Base-by-base conservation (phyloP, 1,284 basidiomycete species). In the Cutaneotrichosporon mucoides region DNA sequence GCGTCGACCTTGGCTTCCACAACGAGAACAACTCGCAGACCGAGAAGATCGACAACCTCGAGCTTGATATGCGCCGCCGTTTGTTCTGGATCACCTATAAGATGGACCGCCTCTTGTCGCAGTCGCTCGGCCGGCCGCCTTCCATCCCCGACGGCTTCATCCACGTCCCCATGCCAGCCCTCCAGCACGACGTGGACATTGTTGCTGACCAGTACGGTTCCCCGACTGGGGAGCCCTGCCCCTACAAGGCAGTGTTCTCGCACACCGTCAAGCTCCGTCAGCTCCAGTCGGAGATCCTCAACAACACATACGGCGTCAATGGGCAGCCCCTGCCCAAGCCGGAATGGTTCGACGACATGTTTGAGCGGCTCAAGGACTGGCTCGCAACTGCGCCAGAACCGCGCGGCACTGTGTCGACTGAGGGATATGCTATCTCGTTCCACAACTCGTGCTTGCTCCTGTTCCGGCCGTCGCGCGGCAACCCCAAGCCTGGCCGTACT, bases 61-160 rank as follows among this genome's bases (percentile, higher is more conserved):
- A 79, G 64, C 64, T 78, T 33, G 78, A 79, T 56, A 79, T 79
- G 76, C 66, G 76, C 46, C 59, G 78, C 41, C 67, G 78, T 38
- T 60, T 79, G 40, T 79, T 79, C 63, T 78, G 76, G 73, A 69
- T 71, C 44, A 75, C 76, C 2, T 79, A 79, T 66, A 79, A 79
- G 66, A 75, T 79, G 67, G 78, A 79, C 56, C 64, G 78, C 7
- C 66, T 79, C 48, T 62, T 79, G 44, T 75, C 72, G 45, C 73
- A 75, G 49, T 71, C 73, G n/a, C 67, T 79, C 2, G 78, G 78
- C 16, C 61, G 78, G 53, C 78, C 78, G 36, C 77, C 77, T 1
- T 71, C 69, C 53, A 79, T 79, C 16, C 75, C 77, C 0, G 78
- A 79, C 62, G 77, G 75, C 5, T 79, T 77, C 61, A 77, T 79